phyloP scores from a whole-genome alignment of 2,329 filamentous ascomycete genomes.

The Ophiostoma sp. region DNA sequence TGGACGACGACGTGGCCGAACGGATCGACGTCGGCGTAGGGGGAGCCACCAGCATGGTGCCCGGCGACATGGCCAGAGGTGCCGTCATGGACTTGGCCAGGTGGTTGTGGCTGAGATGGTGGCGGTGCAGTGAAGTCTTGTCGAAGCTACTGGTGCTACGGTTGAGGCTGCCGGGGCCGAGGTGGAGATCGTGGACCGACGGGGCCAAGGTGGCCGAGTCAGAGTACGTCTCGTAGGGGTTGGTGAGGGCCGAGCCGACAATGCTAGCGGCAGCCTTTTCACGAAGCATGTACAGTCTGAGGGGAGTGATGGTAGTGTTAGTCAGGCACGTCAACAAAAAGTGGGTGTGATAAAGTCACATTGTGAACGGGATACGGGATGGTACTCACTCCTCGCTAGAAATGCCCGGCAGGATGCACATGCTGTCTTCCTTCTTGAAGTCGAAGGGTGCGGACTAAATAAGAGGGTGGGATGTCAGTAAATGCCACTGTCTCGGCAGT shows the following conservation, averaged over 20 bases:
- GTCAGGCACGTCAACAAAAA: background rate
- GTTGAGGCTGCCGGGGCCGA: slow-evolving; percentile 19
- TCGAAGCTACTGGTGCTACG: slow-evolving; percentile 24
- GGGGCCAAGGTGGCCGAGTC: slow-evolving; percentile 23
- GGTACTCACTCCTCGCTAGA: slow-evolving; percentile 58
- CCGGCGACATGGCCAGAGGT: background rate
- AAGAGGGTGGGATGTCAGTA: background rate
- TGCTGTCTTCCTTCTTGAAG: slow-evolving; percentile 55
- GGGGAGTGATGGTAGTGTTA: background rate
- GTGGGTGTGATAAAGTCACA: background rate
- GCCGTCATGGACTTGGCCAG: slow-evolving; percentile 19
- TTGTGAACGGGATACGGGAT: background rate
- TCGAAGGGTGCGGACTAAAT: slow-evolving; percentile 59
- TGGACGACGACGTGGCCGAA: background rate
- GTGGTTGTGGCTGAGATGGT: background rate
- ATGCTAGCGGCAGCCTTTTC: slow-evolving; percentile 31
- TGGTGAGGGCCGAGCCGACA: slow-evolving; percentile 26
- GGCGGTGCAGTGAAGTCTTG: background rate
- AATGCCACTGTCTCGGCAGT: background rate
- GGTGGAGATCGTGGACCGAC: slow-evolving; percentile 22
- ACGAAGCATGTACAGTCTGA: slow-evolving; percentile 28
- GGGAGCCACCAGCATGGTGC: background rate
- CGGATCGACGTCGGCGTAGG: slow-evolving; percentile 2
- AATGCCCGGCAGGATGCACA: slow-evolving; percentile 50
- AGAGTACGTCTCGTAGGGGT: slow-evolving; percentile 23